Conservation (phyloP, 2,329 filamentous ascomycete genomes). For the Capronia coronata region DNA sequence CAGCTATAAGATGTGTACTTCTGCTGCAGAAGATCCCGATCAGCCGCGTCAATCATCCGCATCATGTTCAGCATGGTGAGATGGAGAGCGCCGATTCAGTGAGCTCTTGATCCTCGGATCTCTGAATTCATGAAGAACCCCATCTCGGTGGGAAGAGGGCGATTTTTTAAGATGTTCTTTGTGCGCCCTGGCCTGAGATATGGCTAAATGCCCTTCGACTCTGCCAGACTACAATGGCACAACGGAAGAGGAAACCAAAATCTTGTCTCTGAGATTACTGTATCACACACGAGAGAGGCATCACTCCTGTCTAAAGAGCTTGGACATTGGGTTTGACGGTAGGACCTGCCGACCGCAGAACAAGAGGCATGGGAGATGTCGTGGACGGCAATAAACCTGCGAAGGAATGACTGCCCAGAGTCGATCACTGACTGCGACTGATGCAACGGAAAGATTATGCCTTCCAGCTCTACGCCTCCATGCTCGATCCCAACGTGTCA, state of each 20-base stretch:
- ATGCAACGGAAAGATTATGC: background rate
- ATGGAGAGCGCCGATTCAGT: constrained; percentile 50
- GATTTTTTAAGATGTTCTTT: constrained; percentile 97
- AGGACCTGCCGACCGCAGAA: constrained; percentile 16
- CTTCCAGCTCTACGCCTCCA: background rate
- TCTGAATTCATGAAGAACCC: constrained; percentile 31
- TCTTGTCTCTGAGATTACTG: constrained; percentile 85
- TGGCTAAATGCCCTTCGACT: constrained; percentile 31
- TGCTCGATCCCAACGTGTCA: background rate
- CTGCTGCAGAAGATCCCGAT: constrained; percentile 45
- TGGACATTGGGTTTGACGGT: constrained; percentile 31
- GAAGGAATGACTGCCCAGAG: constrained; percentile 13
- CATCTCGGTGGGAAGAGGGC: constrained; percentile 48
- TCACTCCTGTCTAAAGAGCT: constrained; percentile 27
- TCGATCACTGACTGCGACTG: constrained; percentile 5
- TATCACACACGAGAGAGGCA: constrained; percentile 69
- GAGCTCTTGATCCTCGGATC: constrained; percentile 28
- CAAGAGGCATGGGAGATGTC: constrained; percentile 16
- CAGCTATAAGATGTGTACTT: constrained; percentile 47
- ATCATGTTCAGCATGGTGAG: constrained; percentile 46
- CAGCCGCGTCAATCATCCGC: constrained; percentile 63
- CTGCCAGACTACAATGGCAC: constrained; percentile 23
- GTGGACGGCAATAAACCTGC: constrained; percentile 12
- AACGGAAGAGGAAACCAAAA: constrained; percentile 76
- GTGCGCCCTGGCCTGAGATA: constrained; percentile 60